Evolutionary conservation across 345 rosid species (phyloP), one percentile per base, ranked within the genome.

Genomic region (Citrus mangshanensis): DNA sequence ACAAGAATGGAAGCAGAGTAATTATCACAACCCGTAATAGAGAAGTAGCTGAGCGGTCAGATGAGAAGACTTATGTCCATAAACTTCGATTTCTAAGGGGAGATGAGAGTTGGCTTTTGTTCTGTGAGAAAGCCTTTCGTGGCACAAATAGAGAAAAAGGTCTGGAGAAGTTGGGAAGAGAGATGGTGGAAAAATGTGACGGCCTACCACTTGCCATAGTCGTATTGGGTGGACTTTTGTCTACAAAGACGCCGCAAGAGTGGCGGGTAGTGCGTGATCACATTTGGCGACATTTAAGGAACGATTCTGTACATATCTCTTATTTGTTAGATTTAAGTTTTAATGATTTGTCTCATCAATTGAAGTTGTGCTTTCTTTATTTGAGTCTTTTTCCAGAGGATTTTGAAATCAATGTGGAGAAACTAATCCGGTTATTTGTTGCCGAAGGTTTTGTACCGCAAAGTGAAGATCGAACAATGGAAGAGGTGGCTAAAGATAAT

Each of bases 51-150:
- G 70, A 35, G 27, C 12, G 70, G 0, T 34, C 16, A 7, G 46
- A 34, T 35, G 70, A 35, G 0, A 35, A 12, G 10, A 66, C 13
- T 3, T 7, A 66, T 35, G 24, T 9, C 14, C 49, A 66, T 4
- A 9, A 66, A 35, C 70, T 66, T 21, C 25, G 46, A 7, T 66
- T 66, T 35, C 9, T 66, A 7, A 66, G 27, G 1, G 59, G 22
- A 37, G 82, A 75, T 6, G 85, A 58, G 67, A 72, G 72, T 46
- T 82, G 70, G 70, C 5, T 19, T 0, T 24, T 66, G 0, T 66
- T 66, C 7, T 7, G 70, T 0, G 70, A 66, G 14, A 66, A 65
- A 65, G 42, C 69, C 24, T 21, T 65, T 21, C 42, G 42, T 10
- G 1, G 34, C 42, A 2, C 21, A 6, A 34, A 0, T 3, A 10